phyloP scores from a whole-genome alignment of 164 flowering plant species.

The Nelumbo lutea region DNA sequence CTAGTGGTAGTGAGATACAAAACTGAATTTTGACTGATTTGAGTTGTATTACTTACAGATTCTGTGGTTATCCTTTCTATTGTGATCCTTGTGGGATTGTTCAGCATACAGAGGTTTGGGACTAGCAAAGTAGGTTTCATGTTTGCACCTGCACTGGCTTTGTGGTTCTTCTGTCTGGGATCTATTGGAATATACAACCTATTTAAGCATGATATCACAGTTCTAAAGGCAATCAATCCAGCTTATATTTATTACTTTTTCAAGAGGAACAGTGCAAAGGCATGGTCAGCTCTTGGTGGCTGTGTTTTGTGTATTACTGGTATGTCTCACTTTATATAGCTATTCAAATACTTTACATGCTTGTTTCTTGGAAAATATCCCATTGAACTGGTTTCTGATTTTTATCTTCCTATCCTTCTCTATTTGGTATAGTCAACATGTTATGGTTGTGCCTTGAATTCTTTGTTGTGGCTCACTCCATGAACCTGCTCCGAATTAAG shows the following conservation, averaged over 20 bases:
- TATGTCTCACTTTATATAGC: slow-evolving; percentile 7
- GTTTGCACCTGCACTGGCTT: slow-evolving; percentile 64
- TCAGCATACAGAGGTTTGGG: slow-evolving; percentile 79
- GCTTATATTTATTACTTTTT: slow-evolving; percentile 62
- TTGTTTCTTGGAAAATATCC: not conserved
- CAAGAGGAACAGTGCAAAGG: slow-evolving; percentile 47
- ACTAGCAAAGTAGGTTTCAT: slow-evolving; percentile 68
- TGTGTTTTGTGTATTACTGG: slow-evolving; percentile 85
- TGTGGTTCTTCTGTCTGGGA: slow-evolving; percentile 76
- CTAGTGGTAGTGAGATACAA: not conserved
- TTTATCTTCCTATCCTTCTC: not conserved
- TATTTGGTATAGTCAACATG: not conserved
- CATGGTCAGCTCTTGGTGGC: slow-evolving; percentile 86
- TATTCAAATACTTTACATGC: not conserved
- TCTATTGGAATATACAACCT: slow-evolving; percentile 71
- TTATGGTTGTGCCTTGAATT: too few species aligned
- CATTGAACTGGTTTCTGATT: too few species aligned
- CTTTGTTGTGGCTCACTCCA: too few species aligned
- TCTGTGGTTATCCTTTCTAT: slow-evolving; percentile 60
- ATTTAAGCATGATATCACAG: slow-evolving; percentile 41
- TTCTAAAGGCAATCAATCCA: slow-evolving; percentile 67
- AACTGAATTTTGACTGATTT: not conserved
- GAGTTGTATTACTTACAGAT: slow-evolving; percentile 29
- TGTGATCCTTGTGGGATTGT: slow-evolving; percentile 46
- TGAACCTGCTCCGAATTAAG: too few species aligned